Base-by-base conservation (phyloP, 2,329 filamentous ascomycete species). In the Orbilia quercus region DNA sequence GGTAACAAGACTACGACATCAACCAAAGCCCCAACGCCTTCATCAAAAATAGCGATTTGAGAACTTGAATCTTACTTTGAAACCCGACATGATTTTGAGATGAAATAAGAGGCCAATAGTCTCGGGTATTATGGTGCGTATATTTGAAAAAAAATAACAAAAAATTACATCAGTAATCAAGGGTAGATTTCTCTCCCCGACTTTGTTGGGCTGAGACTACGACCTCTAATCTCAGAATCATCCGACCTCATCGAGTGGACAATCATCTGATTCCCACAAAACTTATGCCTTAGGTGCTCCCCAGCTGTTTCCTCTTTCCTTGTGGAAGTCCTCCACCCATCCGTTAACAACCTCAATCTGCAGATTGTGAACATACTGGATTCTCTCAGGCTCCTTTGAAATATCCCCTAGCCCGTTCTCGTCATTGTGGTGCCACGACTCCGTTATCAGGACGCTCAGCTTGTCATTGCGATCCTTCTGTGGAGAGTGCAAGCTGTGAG, bases 361-460 rank as follows among this genome's bases (percentile, higher is more conserved):
- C 16, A 40, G 36, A 6, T 57, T 40, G 55, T 73, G 69, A 3
- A 73, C 48, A 1, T 66, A 23, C 31, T 66, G 69, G 11, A 73
- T 73, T 20, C 69, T 65, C 31, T 50, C 12, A 1, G 69, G 69
- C 38, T 73, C 69, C 47, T 60, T 54, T 12, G 69, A 73, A 9
- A 73, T 73, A 59, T 73, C 69, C 1, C 69, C 69, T n/a, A 90
- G 77, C 0, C 88, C 88, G 75, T 90, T 89, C 81, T 90, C 88
- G 76, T 91, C 90, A 89, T 90, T 95, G 79, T 94, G 91, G 80
- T 96, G 91, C 18, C 93, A 90, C 0, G 87, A 90, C n/a, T 85
- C 85, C 2, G 84, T 82, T 48, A 96, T 91, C 48, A 94, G 79
- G n/a, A 91, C 84, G 25, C 48, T 73, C 18, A 73, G 47, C 2